Evolutionary conservation across 805 yeast species (phyloP), one percentile per base, ranked within the genome.

Genomic region (Starmera dryadoides): DNA sequence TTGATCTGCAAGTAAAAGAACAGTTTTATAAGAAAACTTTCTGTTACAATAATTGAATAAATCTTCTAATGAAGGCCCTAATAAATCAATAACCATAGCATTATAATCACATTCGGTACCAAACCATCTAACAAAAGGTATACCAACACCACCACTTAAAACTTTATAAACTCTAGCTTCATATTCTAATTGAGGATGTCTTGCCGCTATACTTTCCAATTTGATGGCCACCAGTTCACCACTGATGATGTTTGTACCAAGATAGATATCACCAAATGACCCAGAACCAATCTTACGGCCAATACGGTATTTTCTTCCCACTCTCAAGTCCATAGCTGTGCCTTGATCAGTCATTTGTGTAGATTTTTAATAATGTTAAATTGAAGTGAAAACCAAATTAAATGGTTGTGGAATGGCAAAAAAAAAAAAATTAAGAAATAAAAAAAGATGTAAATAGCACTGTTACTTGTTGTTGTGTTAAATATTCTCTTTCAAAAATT

Each of bases 181-280:
- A 60, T 91, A 93, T 56, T 91, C 97, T 49, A 91, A 73, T 65
- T 91, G 98, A 2, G 98, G 98, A 60, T 93, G 98, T 57, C 87
- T 86, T 2, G 98, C 96, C 42, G 82, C 73, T 39, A 85, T 78
- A 47, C 85, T 81, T 59, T 91, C 98, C 46, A 91, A 71, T 62
- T 91, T 91, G 69, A 91, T 91, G 49, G 98, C 98, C 39, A 93
- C 97, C 62, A 91, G 96, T 62, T 93, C 98, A 32, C 98, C 97
- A 32, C 94, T 84, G 36, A 91, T 86, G 61, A 93, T 79, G 64
- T 91, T 93, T 20, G 95, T 86, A 11, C 96, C 84, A 48, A 88
- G 73, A 63, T 93, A 93, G 52, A 91, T 93, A 59, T 93, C 98
- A 43, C 98, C 98, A 62, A 91, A 91, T 10, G 97, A 89, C 16